phyloP scores from a whole-genome alignment of 2,329 filamentous ascomycete genomes.

The Emericellopsis atlantica region DNA sequence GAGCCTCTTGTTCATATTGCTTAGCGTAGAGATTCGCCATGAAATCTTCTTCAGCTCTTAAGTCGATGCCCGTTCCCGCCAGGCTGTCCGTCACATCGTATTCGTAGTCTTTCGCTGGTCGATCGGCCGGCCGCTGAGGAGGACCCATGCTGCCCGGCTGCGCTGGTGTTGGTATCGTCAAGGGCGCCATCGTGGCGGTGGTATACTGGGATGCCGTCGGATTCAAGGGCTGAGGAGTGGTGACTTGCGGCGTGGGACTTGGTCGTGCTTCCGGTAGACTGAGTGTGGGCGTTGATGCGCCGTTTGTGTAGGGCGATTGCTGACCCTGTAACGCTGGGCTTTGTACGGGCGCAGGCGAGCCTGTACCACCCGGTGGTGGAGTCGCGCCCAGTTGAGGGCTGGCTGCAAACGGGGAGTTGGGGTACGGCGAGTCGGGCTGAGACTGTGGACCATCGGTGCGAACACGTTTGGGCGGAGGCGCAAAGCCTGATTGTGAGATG shows the following conservation, averaged over 20 bases:
- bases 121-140: conserved; percentile 49
- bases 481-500: conserved; percentile 36
- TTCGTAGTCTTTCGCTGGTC: conserved; percentile 46
- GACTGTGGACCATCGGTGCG: conserved; percentile 50
- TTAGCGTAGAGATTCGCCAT: conserved; percentile 55
- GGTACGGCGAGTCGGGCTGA: conserved; percentile 52
- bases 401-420: conserved; percentile 34
- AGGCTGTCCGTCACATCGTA: conserved; percentile 77
- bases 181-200: conserved; percentile 14
- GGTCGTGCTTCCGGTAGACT: conserved; percentile 21
- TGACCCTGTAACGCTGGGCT: conserved; percentile 18
- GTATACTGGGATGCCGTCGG: conserved; percentile 13
- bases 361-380: conserved; percentile 21
- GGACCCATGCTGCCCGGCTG: conserved; percentile 34
- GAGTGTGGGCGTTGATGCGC: conserved; percentile 19
- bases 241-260: conserved; percentile 16
- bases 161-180: conserved; percentile 10
- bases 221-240: conserved; percentile 14
- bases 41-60: conserved; percentile 76
- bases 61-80: conserved; percentile 73
- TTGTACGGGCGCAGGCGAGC: conserved; percentile 22
- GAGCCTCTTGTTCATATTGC: conserved; percentile 32
- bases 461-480: conserved; percentile 57
- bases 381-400: conserved; percentile 30
- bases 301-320: conserved; percentile 24